Percentiles rank a stretch among this genome's conserved stretches.
These are phyloP conservation scores for Mycena haematopus DNA, from an alignment of 768 basidiomycete species.

Conservation along the genomic window DNA sequence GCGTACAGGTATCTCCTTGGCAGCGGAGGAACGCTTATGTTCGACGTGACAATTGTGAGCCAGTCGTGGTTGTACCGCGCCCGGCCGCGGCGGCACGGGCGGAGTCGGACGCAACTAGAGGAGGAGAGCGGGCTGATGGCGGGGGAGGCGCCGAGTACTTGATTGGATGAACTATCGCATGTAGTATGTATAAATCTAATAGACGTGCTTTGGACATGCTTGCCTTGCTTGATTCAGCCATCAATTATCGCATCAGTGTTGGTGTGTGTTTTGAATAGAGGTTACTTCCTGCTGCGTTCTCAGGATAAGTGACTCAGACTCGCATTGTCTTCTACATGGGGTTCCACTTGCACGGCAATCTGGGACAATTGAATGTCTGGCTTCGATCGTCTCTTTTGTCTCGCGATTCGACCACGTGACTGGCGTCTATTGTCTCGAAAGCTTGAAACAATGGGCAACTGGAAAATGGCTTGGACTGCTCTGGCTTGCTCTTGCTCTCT, in stretches of 20 bases:
- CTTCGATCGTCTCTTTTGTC: not conserved
- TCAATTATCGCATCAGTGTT: constrained; percentile 16
- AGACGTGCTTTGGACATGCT: not conserved
- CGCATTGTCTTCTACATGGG: too few species aligned
- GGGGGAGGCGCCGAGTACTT: constrained; percentile 11
- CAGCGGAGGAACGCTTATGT: constrained; percentile 90
- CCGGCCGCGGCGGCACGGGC: constrained; percentile 45
- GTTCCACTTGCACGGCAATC: not conserved
- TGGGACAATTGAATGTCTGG: too few species aligned
- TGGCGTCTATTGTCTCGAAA: not conserved
- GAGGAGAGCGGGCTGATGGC: constrained; percentile 23
- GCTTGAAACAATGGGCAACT: not conserved
- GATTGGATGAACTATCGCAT: not conserved
- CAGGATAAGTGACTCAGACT: not conserved
- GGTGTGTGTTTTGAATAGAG: not conserved
- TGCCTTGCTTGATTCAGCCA: not conserved
- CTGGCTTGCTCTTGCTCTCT: not conserved
- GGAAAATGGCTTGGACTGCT: not conserved
- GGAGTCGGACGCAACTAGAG: constrained; percentile 16
- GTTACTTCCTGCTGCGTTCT: too few species aligned
- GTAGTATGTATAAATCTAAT: not conserved
- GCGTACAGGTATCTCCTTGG: constrained; percentile 82
- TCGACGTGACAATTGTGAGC: constrained; percentile 89
- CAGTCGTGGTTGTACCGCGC: constrained; percentile 84
- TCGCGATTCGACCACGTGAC: not conserved